Evolutionary conservation across 1,139 yeast genomes (phyloP).

Genomic region (Kodamaea alishanica): DNA sequence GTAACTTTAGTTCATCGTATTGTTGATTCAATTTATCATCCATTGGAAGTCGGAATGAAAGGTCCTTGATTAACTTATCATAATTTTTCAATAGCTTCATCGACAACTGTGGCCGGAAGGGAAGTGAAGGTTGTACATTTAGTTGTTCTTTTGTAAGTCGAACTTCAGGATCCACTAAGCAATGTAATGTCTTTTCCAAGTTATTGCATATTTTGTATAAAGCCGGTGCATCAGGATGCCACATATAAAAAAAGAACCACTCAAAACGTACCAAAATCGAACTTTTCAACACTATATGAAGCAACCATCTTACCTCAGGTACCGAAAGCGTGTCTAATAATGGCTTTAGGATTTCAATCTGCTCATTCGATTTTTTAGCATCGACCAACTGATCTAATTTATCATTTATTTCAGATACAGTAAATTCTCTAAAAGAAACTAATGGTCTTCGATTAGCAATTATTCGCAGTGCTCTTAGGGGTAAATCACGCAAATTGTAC

Average conservation of each 20-base stretch:
- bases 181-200: conserved; percentile 58
- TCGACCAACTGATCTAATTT: conserved; percentile 44
- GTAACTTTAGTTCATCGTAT: conserved; percentile 15
- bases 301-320: conserved; percentile 65
- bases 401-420: conserved; percentile 57
- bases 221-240: conserved; percentile 80
- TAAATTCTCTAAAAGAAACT: conserved; percentile 18
- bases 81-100: conserved; percentile 49
- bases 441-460: conserved; percentile 41
- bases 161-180: conserved; percentile 46
- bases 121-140: conserved; percentile 44
- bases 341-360: conserved; percentile 42
- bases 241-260: conserved; percentile 52
- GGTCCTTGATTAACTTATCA: conserved; percentile 41
- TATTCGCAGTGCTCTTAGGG: conserved; percentile 31
- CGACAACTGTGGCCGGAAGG: conserved; percentile 74
- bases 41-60: conserved; percentile 28
- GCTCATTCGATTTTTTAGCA: conserved; percentile 38
- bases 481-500: conserved; percentile 39
- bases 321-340: conserved; percentile 55
- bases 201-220: conserved; percentile 67
- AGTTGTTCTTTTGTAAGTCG: conserved; percentile 45
- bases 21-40: conserved; percentile 18
- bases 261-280: conserved; percentile 60
- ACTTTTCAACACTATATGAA: conserved; percentile 62